Evolutionary conservation across 495 filamentous ascomycete genomes (phyloP), one percentile per base, ranked within the genome.

Genomic region (Tetracladium marchalianum): DNA sequence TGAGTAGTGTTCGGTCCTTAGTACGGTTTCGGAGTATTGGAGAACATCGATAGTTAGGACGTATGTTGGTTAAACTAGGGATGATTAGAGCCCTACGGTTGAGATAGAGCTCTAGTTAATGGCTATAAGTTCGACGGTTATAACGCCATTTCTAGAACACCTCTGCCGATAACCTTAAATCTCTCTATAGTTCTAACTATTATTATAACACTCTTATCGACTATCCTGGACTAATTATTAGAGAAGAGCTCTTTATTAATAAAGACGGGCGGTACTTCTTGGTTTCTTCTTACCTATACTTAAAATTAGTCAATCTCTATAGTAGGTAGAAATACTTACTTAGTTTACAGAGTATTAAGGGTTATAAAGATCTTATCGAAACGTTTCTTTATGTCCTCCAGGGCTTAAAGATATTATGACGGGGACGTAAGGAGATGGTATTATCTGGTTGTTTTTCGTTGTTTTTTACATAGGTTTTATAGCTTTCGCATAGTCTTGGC

Each of bases 221-320:
- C 35, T 40, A 16, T 40, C 37, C 44, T 47, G 33, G 46, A 49
- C 5, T 42, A 22, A 49, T 35, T 35, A 4, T 48, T 22, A 48
- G 34, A 17, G 22, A 35, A 11, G 12, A 18, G 46, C 11, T 36
- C 15, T 37, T 37, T 37, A 18, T 35, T 10, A 42, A 41, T 39
- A 16, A 15, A 42, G 31, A 48, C 13, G 13, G 31, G 46, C 46
- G 18, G 13, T 42, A 42, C 38, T 11, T 12, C 37, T 48, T 48
- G 31, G 35, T 41, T 48, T 48, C 5, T 41, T 48, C 19, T 40
- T 7, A 1, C 33, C 33, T 43, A 39, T 22, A 43, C 11, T 27
- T 49, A 17, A 43, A 49, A 31, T 49, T 43, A 49, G 39, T 43
- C 39, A 43, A 49, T 35, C 27, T 43, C 35, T 31, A 35, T 22